phyloP scores from a whole-genome alignment of 2,329 filamentous ascomycete genomes.

The Stachybotrys elegans region DNA sequence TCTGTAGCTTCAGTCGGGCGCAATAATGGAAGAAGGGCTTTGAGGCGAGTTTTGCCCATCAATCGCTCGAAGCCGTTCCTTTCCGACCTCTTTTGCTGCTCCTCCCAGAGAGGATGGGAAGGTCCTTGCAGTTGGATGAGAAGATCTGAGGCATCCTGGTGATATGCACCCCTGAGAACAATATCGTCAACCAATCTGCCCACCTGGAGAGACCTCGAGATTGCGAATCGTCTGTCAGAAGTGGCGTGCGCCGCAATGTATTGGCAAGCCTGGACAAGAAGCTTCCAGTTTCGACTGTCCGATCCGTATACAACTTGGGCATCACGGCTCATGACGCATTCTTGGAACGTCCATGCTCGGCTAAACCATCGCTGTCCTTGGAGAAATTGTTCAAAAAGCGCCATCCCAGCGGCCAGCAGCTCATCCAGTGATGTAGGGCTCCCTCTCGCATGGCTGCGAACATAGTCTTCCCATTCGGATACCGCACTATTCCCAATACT shows the following conservation, averaged over 20 bases:
- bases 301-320: not conserved
- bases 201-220: not conserved
- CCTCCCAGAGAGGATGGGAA: not conserved
- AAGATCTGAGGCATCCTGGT: not conserved
- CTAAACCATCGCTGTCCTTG: not conserved
- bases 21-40: not conserved
- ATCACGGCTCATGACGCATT: not conserved
- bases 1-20: not conserved
- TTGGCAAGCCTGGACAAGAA: not conserved
- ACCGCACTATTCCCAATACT: not conserved
- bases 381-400: not conserved
- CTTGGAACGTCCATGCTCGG: not conserved
- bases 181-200: not conserved
- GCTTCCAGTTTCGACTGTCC: not conserved
- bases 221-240: not conserved
- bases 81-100: not conserved
- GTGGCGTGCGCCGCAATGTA: not conserved
- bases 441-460: not conserved
- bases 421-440: not conserved
- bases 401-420: not conserved
- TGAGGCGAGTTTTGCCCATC: not conserved
- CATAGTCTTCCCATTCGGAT: not conserved
- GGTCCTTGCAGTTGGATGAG: not conserved
- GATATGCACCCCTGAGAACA: not conserved
- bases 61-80: not conserved